Conservation (phyloP, 2,329 filamentous ascomycete species). For the Cladobotryum mycophilum region DNA sequence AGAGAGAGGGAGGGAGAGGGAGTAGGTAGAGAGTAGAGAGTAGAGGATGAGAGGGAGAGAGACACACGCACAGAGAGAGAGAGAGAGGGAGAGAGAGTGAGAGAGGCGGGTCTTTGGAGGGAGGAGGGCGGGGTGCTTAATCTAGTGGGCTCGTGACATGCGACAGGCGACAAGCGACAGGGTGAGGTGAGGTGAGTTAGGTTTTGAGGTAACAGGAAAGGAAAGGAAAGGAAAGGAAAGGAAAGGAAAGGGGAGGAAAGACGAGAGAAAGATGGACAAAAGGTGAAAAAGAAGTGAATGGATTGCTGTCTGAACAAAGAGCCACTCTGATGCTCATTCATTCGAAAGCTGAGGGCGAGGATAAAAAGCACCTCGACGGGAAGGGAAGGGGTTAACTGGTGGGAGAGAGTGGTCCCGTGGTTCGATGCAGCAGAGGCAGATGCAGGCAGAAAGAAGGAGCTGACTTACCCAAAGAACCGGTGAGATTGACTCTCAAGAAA, state of each 20-base stretch:
- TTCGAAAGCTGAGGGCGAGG: too few species aligned
- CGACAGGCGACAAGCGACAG: conserved; percentile 12
- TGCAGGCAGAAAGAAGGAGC: not conserved
- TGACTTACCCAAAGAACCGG: conserved; percentile 2
- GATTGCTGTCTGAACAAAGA: too few species aligned
- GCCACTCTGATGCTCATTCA: too few species aligned
- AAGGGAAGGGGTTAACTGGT: not conserved
- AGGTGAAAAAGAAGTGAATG: not conserved
- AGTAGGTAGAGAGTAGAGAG: conserved; percentile 1
- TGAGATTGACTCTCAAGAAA: too few species aligned
- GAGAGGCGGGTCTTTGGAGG: conserved; percentile 12
- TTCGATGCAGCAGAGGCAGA: not conserved
- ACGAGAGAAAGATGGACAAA: not conserved
- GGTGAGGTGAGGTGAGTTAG: conserved; percentile 10
- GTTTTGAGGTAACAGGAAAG: conserved; percentile 2
- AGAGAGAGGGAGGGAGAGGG: conserved; percentile 9
- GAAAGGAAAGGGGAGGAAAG: not conserved
- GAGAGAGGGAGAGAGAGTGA: not conserved
- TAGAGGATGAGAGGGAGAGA: conserved; percentile 3
- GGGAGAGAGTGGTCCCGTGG: not conserved
- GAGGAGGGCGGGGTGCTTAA: conserved; percentile 14
- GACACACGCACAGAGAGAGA: conserved; percentile 5
- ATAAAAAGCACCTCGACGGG: too few species aligned
- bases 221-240: not conserved
- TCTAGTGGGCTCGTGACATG: conserved; percentile 14